phyloP scores from a whole-genome alignment of 2,329 filamentous ascomycete genomes.

The Aureobasidium leucospermi region DNA sequence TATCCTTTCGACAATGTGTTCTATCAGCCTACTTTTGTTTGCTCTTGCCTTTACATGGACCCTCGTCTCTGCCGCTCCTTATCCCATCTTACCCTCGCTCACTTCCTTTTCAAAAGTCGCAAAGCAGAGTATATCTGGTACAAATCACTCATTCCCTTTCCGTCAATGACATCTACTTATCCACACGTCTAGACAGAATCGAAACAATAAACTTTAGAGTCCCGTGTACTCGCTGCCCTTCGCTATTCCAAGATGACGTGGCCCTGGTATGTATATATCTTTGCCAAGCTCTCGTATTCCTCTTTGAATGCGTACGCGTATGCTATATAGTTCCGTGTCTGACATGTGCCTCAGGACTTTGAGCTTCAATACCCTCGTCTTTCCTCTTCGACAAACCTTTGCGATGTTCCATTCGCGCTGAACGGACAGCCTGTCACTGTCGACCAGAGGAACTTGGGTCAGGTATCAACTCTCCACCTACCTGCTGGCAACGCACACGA shows the following conservation, averaged over 20 bases:
- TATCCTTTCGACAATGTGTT: slow-evolving; percentile 1
- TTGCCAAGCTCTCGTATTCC: slow-evolving; percentile 9
- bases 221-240: slow-evolving; percentile 15
- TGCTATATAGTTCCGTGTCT: neutral
- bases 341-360: slow-evolving; percentile 11
- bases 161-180: neutral
- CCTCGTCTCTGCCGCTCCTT: slow-evolving; percentile 13
- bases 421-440: slow-evolving; percentile 7
- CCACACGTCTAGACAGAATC: neutral
- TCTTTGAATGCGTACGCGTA: neutral
- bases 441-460: neutral
- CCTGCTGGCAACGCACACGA: neutral
- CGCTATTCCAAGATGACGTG: slow-evolving; percentile 16
- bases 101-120: neutral
- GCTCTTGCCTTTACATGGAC: slow-evolving; percentile 6
- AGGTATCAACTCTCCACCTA: neutral
- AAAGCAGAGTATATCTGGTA: neutral
- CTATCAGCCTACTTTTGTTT: slow-evolving; percentile 6
- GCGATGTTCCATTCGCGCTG: slow-evolving; percentile 8
- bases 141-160: neutral
- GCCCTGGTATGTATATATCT: slow-evolving; percentile 15
- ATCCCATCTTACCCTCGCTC: slow-evolving; percentile 9
- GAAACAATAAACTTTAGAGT: slow-evolving; percentile 14
- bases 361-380: slow-evolving; percentile 5
- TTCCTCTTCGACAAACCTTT: slow-evolving; percentile 8